Percentiles rank a stretch among this genome's conserved stretches.
Conservation (phyloP, 805 yeast genomes). For the Sugiyamaella qingdaonensis region DNA sequence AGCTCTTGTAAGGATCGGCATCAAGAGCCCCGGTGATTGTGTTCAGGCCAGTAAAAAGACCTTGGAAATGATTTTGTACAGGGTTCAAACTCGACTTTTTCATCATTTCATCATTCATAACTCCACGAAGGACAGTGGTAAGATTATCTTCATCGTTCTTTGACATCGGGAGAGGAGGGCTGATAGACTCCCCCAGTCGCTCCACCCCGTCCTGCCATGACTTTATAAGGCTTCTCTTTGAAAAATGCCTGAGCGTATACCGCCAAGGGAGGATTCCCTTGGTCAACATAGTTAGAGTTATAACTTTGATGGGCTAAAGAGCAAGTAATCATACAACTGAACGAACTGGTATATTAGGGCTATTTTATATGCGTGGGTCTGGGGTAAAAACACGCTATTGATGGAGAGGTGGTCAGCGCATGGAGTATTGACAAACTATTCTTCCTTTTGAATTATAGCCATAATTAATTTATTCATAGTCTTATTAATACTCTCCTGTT, state of each 20-base stretch:
- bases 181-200: conserved; percentile 11
- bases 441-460: no score
- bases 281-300: no score
- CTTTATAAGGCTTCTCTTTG: not conserved
- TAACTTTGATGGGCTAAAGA: no score
- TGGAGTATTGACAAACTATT: no score
- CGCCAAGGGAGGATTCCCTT: not conserved
- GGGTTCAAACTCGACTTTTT: conserved; percentile 11
- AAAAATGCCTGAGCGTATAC: not conserved
- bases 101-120: conserved; percentile 11
- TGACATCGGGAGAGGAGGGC: conserved; percentile 14
- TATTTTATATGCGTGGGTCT: no score
- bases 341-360: no score
- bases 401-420: no score
- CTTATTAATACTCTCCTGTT: no score
- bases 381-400: no score
- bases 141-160: conserved; percentile 15
- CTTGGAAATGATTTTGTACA: conserved; percentile 18
- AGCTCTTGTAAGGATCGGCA: not conserved
- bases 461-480: no score
- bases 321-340: no score
- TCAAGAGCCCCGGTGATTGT: conserved; percentile 8
- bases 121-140: conserved; percentile 6
- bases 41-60: conserved; percentile 19
- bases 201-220: conserved; percentile 9